Evolutionary conservation across 2,329 filamentous ascomycete species (phyloP).

Genomic region (Elsinoe ampelina): DNA sequence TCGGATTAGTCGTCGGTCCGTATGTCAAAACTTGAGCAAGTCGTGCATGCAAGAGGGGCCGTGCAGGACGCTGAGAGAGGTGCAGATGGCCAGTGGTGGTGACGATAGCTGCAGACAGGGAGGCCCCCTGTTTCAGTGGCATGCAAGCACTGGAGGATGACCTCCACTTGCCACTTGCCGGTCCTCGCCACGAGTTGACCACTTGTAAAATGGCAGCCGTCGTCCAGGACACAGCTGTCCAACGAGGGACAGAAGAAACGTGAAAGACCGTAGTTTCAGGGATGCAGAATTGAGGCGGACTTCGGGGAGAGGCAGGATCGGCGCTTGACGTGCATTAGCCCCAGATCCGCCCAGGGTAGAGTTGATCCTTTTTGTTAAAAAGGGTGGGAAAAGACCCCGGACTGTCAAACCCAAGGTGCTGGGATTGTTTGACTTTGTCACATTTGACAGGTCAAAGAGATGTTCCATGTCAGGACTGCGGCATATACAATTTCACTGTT

Average conservation of each 20-base stretch:
- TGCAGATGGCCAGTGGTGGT: background rate
- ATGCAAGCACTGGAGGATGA: slow-evolving; percentile 1
- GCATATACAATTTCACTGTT: background rate
- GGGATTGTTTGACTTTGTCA: background rate
- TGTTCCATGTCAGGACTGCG: background rate
- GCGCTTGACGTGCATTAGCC: slow-evolving; percentile 12
- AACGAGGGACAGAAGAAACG: background rate
- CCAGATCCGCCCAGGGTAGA: slow-evolving; percentile 8
- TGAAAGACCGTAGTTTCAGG: slow-evolving; percentile 5
- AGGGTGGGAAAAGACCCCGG: background rate
- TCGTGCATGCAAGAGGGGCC: background rate
- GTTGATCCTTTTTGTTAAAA: slow-evolving; percentile 1
- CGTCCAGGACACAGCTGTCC: background rate
- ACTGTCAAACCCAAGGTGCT: background rate
- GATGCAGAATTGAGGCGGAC: background rate
- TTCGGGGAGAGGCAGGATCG: background rate
- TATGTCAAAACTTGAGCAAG: background rate
- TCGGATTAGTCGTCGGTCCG: slow-evolving; percentile 8
- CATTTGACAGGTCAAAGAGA: background rate
- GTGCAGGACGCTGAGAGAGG: slow-evolving; percentile 9
- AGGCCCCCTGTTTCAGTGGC: slow-evolving; percentile 1
- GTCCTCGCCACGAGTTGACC: background rate
- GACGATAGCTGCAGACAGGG: background rate
- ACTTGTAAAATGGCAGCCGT: background rate
- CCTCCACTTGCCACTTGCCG: background rate